These are phyloP conservation scores for Salvia splendens DNA, from an alignment of 257 asterid species.

Conservation along the genomic window DNA sequence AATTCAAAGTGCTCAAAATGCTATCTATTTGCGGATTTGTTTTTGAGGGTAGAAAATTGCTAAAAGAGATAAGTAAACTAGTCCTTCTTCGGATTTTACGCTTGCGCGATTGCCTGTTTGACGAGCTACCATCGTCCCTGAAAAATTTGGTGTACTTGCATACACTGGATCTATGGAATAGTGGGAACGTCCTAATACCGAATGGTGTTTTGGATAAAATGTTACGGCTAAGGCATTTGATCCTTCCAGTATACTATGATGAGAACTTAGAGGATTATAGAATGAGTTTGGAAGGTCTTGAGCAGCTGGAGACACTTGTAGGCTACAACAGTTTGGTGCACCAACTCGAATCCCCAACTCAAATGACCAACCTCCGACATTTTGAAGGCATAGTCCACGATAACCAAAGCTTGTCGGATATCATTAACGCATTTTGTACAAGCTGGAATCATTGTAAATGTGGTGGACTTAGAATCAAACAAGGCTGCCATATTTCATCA, in stretches of 20 bases:
- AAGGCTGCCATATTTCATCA: background rate
- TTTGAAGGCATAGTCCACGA: background rate
- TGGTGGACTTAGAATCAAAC: background rate
- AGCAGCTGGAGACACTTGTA: background rate
- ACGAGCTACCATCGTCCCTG: conserved; percentile 7
- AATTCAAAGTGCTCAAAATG: background rate
- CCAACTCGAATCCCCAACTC: background rate
- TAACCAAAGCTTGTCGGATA: background rate
- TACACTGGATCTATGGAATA: background rate
- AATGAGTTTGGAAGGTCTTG: background rate
- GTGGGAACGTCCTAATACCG: background rate
- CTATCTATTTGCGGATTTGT: background rate
- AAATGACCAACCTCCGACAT: background rate
- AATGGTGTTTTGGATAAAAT: background rate
- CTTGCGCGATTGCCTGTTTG: background rate
- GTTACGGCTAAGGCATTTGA: conserved; percentile 13
- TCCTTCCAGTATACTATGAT: background rate
- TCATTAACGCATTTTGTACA: background rate
- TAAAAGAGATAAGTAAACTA: background rate
- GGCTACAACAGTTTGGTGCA: background rate
- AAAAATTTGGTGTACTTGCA: background rate
- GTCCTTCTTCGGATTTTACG: background rate
- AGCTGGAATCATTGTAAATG: background rate
- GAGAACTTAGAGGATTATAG: background rate
- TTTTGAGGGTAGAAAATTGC: background rate